Evolutionary conservation across 2,329 filamentous ascomycete species (phyloP).

Genomic region (Reticulascus tulasneorum): DNA sequence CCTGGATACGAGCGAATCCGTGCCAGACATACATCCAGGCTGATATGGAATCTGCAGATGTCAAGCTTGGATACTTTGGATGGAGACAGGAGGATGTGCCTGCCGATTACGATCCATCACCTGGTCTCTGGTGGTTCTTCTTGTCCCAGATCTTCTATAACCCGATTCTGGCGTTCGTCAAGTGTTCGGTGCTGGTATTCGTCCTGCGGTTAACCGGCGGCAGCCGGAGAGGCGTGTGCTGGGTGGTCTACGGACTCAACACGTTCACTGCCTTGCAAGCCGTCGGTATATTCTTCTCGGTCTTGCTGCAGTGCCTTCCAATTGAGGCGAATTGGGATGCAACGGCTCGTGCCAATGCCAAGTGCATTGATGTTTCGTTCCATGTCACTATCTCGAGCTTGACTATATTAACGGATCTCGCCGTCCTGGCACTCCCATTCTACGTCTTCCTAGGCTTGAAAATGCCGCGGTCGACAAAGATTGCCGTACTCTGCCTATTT

Average conservation of each 20-base stretch:
- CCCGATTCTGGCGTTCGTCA: constrained; percentile 41
- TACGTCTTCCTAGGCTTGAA: constrained; percentile 36
- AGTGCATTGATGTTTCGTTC: constrained; percentile 1
- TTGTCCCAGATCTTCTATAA: constrained; percentile 39
- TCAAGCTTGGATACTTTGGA: constrained; percentile 26
- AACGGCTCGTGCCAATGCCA: background rate
- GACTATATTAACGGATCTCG: constrained; percentile 9
- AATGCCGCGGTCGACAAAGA: constrained; percentile 31
- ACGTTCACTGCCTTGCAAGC: constrained; percentile 18
- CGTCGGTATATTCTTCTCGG: constrained; percentile 30
- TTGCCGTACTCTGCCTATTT: constrained; percentile 36
- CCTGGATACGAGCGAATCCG: background rate
- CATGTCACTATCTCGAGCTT: constrained; percentile 2
- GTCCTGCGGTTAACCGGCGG: constrained; percentile 35
- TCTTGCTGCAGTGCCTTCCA: constrained; percentile 35
- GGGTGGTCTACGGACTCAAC: constrained; percentile 2
- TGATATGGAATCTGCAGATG: constrained; percentile 1
- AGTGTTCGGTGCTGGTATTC: constrained; percentile 39
- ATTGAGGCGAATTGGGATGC: constrained; percentile 29
- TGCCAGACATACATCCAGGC: background rate
- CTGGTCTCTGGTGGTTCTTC: constrained; percentile 22
- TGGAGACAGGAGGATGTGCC: constrained; percentile 11
- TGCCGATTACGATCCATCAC: constrained; percentile 10
- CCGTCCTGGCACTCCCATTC: constrained; percentile 27
- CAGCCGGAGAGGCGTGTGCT: constrained; percentile 27